Evolutionary conservation across 805 yeast species (phyloP).

Genomic region (Yarrowia alimentaria): DNA sequence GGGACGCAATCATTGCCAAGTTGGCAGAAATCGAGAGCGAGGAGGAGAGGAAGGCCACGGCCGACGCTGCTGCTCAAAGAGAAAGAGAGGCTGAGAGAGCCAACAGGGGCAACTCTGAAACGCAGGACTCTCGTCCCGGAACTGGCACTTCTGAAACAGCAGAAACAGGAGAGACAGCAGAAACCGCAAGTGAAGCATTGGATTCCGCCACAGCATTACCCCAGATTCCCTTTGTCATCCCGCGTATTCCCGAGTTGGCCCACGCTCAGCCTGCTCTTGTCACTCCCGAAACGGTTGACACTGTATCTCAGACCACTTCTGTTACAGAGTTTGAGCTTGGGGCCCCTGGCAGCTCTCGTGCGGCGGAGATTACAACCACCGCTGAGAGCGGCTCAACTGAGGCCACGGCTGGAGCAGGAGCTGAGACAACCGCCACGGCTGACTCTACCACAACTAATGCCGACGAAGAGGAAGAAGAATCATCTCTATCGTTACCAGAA

Average conservation of each 20-base stretch:
- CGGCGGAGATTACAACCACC: not conserved
- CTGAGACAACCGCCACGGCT: not conserved
- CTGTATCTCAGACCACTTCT: too few relatives aligned
- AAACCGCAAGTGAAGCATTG: too few relatives aligned
- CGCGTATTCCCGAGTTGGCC: slow-evolving; percentile 18
- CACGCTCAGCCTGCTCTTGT: too few relatives aligned
- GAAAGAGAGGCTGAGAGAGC: too few relatives aligned
- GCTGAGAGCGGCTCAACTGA: not conserved
- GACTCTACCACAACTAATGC: not conserved
- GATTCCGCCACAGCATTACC: not conserved
- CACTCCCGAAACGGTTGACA: too few relatives aligned
- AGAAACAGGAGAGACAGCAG: too few relatives aligned
- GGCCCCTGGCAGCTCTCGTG: not conserved
- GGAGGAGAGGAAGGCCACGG: slow-evolving; percentile 5
- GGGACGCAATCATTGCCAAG: slow-evolving; percentile 13
- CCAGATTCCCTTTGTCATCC: slow-evolving; percentile 3
- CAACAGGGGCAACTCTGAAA: too few relatives aligned
- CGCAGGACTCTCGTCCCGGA: too few relatives aligned
- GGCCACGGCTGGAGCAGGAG: slow-evolving; percentile 5
- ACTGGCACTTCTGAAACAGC: too few relatives aligned
- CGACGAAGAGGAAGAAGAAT: not conserved
- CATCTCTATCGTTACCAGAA: slow-evolving; percentile 27
- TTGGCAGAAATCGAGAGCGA: slow-evolving; percentile 3
- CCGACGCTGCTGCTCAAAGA: slow-evolving; percentile 3
- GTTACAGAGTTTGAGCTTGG: not conserved